Percentiles rank a stretch among this genome's conserved stretches.
These are phyloP conservation scores for thale cress (Arabidopsis thaliana) DNA, from an alignment of 345 rosid species.

Conservation along the genomic window TAIR10.1 NC_003071.7:10727001-10727500, in stretches of 20 bases:
- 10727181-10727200: conserved; percentile 9
- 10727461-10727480: too few species aligned
- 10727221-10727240: conserved; percentile 33
- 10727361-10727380: too few species aligned
- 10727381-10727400: too few species aligned
- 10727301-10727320: background rate
- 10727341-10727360: too few species aligned
- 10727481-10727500: too few species aligned
- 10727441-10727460: too few species aligned
- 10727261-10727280: background rate
- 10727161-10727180: conserved; percentile 45
- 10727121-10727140: conserved; percentile 37
- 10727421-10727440: too few species aligned
- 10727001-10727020: background rate
- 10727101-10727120: conserved; percentile 28
- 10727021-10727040: conserved; percentile 29
- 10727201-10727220: conserved; percentile 34
- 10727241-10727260: conserved; percentile 14
- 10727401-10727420: too few species aligned
- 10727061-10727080: conserved; percentile 33
- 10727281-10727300: conserved; percentile 14
- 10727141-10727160: conserved; percentile 34
- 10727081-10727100: conserved; percentile 38
- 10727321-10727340: conserved; percentile 3
- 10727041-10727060: conserved; percentile 38